A percentile compares a stretch with the other conserved stretches of the same genome.
phyloP scores from a whole-genome alignment of 768 basidiomycete species.

The Psilocybe sp. region DNA sequence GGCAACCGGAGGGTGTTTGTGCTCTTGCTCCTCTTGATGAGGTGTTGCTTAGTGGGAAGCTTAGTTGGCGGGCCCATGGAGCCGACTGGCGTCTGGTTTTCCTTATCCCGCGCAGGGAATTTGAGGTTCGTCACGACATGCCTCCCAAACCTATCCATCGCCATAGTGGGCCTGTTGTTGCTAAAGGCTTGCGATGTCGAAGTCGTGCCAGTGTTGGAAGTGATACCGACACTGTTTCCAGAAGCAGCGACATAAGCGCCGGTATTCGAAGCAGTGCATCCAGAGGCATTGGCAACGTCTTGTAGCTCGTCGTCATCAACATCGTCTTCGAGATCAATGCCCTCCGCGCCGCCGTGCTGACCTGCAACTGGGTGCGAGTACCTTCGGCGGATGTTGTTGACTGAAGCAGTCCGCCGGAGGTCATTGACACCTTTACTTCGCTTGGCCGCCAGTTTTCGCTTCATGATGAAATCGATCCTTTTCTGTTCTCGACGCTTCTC shows the following conservation, averaged over 20 bases:
- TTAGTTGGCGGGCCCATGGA: slow-evolving; percentile 67
- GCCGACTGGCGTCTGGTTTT: slow-evolving; percentile 26
- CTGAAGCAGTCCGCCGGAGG: slow-evolving; percentile 70
- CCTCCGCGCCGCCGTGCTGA: slow-evolving; percentile 30
- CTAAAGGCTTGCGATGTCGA: slow-evolving; percentile 53
- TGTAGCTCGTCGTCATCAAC: slow-evolving; percentile 43
- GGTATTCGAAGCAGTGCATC: slow-evolving; percentile 58
- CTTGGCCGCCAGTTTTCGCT: slow-evolving; percentile 11
- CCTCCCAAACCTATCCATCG: slow-evolving; percentile 57
- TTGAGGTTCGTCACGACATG: slow-evolving; percentile 70
- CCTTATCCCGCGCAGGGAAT: slow-evolving; percentile 27
- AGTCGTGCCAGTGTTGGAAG: slow-evolving; percentile 87
- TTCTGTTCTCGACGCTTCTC: slow-evolving; percentile 21
- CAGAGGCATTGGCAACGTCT: slow-evolving; percentile 57
- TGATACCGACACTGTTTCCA: slow-evolving; percentile 91
- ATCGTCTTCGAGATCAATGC: slow-evolving; percentile 29
- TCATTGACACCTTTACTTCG: slow-evolving; percentile 38
- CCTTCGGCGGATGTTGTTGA: slow-evolving; percentile 71
- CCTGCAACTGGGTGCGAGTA: slow-evolving; percentile 28
- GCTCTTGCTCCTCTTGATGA: slow-evolving; percentile 74
- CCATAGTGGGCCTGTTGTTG: slow-evolving; percentile 46
- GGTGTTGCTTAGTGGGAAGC: slow-evolving; percentile 50
- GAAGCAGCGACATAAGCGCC: slow-evolving; percentile 82
- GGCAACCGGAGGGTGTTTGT: slow-evolving; percentile 75
- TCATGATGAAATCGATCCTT: not conserved